Conservation (phyloP, 2,329 filamentous ascomycete genomes). For the Trichoderma sp. region DNA sequence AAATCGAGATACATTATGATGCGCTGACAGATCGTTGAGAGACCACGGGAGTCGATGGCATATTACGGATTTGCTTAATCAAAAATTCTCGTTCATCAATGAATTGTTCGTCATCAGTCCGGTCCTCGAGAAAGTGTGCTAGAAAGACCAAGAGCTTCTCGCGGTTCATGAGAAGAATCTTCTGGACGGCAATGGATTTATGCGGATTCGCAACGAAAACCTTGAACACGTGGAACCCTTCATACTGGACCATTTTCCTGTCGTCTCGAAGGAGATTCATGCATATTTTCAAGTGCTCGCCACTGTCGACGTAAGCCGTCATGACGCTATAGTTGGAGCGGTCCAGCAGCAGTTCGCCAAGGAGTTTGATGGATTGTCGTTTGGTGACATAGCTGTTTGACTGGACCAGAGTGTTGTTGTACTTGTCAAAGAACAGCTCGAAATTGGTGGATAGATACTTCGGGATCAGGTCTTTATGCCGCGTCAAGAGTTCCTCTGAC, state of each 20-base stretch:
- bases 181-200: slow-evolving; percentile 94
- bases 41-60: slow-evolving; percentile 60
- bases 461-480: slow-evolving; percentile 88
- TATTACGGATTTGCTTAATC: slow-evolving; percentile 84
- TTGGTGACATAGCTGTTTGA: slow-evolving; percentile 98
- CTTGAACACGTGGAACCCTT: slow-evolving; percentile 99
- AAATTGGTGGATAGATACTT: slow-evolving; percentile 89
- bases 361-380: slow-evolving; percentile 93
- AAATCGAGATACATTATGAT: slow-evolving; percentile 10
- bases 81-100: slow-evolving; percentile 97
- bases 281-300: slow-evolving; percentile 95
- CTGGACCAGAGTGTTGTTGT: slow-evolving; percentile 84
- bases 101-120: slow-evolving; percentile 97
- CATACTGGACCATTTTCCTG: slow-evolving; percentile 98
- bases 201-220: slow-evolving; percentile 99
- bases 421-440: slow-evolving; percentile 86
- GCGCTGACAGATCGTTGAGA: slow-evolving; percentile 44
- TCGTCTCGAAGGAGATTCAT: slow-evolving; percentile 97
- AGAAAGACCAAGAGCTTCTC: slow-evolving; percentile 88
- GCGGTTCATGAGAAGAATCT: slow-evolving; percentile 94
- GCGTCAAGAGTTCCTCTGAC: slow-evolving; percentile 83
- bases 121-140: slow-evolving; percentile 87
- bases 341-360: slow-evolving; percentile 92
- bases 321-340: slow-evolving; percentile 97
- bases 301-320: slow-evolving; percentile 93